phyloP scores from a whole-genome alignment of 495 filamentous ascomycete genomes.

The Penicillium steckii region DNA sequence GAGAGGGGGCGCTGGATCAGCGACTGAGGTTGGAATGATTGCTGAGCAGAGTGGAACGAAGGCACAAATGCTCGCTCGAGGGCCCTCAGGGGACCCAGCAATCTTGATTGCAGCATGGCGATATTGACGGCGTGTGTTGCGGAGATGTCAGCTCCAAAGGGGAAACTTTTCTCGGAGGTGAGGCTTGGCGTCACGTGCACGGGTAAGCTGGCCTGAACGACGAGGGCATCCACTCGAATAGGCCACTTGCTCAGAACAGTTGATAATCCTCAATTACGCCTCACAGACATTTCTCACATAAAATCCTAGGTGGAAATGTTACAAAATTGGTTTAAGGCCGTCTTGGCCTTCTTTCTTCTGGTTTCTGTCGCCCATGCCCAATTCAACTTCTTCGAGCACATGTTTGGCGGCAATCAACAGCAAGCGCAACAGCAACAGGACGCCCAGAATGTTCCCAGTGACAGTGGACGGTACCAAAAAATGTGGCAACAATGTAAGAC shows the following conservation, averaged over 20 bases:
- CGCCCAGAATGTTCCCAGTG: conserved; percentile 74
- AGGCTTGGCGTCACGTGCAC: conserved; percentile 35
- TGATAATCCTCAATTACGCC: neutral
- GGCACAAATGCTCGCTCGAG: conserved; percentile 39
- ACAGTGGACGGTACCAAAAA: conserved; percentile 71
- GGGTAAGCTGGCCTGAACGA: conserved; percentile 31
- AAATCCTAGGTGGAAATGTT: conserved; percentile 24
- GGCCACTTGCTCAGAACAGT: neutral
- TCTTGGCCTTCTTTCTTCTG: conserved; percentile 50
- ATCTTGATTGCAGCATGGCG: conserved; percentile 43
- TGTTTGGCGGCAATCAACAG: conserved; percentile 61
- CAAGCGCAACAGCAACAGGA: conserved; percentile 62
- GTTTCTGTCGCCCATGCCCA: conserved; percentile 57
- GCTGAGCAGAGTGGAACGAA: conserved; percentile 24
- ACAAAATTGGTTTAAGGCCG: conserved; percentile 19
- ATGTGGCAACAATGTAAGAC: conserved; percentile 62
- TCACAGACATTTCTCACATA: neutral
- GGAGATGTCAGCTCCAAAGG: conserved; percentile 23
- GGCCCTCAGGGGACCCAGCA: conserved; percentile 40
- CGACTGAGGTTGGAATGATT: conserved; percentile 24
- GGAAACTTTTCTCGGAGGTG: conserved; percentile 37
- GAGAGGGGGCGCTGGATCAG: conserved; percentile 40
- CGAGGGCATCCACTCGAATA: neutral
- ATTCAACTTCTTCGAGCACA: conserved; percentile 89
- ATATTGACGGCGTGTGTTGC: conserved; percentile 15